phyloP scores from a whole-genome alignment of 2,329 filamentous ascomycete genomes.

The Alternaria ethzedia region DNA sequence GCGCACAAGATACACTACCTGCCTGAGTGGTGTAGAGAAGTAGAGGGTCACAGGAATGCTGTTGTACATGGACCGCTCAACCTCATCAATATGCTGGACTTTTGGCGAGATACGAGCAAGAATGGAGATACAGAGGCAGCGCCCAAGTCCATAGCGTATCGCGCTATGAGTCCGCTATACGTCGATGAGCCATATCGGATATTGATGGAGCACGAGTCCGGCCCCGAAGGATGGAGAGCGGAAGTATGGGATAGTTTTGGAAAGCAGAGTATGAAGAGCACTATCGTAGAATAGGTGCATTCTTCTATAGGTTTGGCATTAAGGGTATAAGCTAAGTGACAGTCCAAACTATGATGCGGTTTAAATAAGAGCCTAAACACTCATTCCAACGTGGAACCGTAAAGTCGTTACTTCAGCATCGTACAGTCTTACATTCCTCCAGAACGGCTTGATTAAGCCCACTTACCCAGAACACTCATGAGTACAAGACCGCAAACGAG shows the following conservation, averaged over 20 bases:
- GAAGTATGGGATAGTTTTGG: constrained; percentile 44
- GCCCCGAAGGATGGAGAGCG: constrained; percentile 22
- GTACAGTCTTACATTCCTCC: neutral
- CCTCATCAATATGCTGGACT: constrained; percentile 57
- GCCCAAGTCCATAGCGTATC: constrained; percentile 37
- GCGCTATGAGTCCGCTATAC: constrained; percentile 43
- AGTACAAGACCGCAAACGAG: constrained; percentile 68
- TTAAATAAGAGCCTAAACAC: neutral
- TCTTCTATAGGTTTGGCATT: neutral
- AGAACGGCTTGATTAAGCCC: constrained; percentile 59
- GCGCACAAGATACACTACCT: constrained; percentile 91
- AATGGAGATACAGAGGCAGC: constrained; percentile 20
- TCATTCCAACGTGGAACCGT: constrained; percentile 1
- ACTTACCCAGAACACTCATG: constrained; percentile 78
- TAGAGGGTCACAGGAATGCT: constrained; percentile 76
- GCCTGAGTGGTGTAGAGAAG: constrained; percentile 68
- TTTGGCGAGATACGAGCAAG: constrained; percentile 39
- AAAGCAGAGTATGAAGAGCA: constrained; percentile 40
- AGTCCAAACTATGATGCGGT: neutral
- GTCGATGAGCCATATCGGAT: constrained; percentile 41
- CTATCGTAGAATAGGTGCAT: constrained; percentile 26
- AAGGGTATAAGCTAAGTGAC: constrained; percentile 1
- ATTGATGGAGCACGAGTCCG: constrained; percentile 19
- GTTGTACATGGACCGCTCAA: constrained; percentile 89
- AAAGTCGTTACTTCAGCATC: constrained; percentile 4